Evolutionary conservation across 2,329 filamentous ascomycete species (phyloP), one percentile per base, ranked within the genome.

Genomic region (Bipolaris bicolor): DNA sequence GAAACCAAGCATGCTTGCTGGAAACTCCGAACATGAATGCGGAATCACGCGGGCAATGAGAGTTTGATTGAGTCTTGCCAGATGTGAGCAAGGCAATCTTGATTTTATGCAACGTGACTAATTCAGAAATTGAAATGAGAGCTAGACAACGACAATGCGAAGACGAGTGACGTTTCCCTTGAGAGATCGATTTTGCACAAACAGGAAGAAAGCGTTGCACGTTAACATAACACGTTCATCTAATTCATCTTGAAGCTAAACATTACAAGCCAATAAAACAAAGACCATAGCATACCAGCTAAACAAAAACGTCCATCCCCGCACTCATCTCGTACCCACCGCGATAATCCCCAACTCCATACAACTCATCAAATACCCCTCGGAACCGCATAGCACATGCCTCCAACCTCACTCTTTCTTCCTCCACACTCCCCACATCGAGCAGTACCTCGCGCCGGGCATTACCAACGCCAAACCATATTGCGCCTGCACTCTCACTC

Each of bases 391-490:
- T 60, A 31, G 76, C 66, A 26, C 60, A 47, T 1, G 5, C 10
- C 1, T 62, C 13, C 3, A 76, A 45, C 15, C 45, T 62, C n/a
- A n/a, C 52, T 22, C 49, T 70, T 53, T 76, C 74, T 40, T 71
- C 70, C 20, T 72, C 72, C 10, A 65, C 11, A 10, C 47, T 58
- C 3, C 64, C 69, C 15, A 78, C 52, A 24, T 78, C 76, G 16
- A 82, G 68, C 1, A 65, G 37, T 1, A 85, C 73, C 58, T 82
- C 80, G 58, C 78, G 80, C 15, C 75, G 77, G 10, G 73, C 74
- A 39, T 77, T 76, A 1, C 79, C 79, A 15, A 79, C 73, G 20
- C 77, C 76, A 31, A 85, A 78, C 64, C 78, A 84, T 59, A 84
- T 80, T 49, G 54, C 29, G 1, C 57, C 64, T 15, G 49, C 40